These are phyloP conservation scores for Dactylorhiza incarnata DNA, from an alignment of 106 monocot species.

Conservation along the genomic window DNA sequence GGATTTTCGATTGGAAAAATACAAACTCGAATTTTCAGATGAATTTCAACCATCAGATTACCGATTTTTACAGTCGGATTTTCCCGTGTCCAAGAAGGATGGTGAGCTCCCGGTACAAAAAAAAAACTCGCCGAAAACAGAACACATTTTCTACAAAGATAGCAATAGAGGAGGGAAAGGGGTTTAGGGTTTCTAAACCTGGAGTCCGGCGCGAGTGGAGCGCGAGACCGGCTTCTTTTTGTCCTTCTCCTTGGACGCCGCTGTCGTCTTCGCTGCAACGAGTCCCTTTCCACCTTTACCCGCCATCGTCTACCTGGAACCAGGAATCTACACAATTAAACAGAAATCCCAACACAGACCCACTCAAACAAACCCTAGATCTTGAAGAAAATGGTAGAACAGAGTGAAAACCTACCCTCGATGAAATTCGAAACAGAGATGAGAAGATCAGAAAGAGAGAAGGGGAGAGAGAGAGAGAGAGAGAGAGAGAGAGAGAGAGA, in stretches of 20 bases:
- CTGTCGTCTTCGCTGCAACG: slow-evolving; percentile 40
- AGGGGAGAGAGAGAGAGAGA: not conserved
- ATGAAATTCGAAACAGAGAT: not conserved
- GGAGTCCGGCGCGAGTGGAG: slow-evolving; percentile 57
- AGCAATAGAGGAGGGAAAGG: not conserved
- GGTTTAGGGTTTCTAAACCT: slow-evolving; percentile 13
- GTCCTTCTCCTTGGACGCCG: slow-evolving; percentile 50
- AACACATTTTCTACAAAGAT: not conserved
- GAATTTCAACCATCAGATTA: too few relatives aligned
- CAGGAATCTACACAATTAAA: not conserved
- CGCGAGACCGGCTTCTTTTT: slow-evolving; percentile 51
- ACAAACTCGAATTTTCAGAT: too few relatives aligned
- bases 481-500: not conserved
- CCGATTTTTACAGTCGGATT: too few relatives aligned
- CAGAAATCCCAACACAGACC: not conserved
- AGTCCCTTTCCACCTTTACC: slow-evolving; percentile 62
- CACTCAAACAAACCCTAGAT: not conserved
- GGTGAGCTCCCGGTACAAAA: too few relatives aligned
- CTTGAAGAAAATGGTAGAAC: not conserved
- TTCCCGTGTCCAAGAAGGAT: too few relatives aligned
- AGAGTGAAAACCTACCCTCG: not conserved
- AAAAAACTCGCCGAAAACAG: too few relatives aligned
- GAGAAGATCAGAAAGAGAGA: not conserved
- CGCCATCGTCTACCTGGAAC: slow-evolving; percentile 23
- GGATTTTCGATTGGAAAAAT: too few relatives aligned